These are phyloP conservation scores for Aspergillus persii DNA, from an alignment of 2,329 filamentous ascomycete species.

Conservation along the genomic window DNA sequence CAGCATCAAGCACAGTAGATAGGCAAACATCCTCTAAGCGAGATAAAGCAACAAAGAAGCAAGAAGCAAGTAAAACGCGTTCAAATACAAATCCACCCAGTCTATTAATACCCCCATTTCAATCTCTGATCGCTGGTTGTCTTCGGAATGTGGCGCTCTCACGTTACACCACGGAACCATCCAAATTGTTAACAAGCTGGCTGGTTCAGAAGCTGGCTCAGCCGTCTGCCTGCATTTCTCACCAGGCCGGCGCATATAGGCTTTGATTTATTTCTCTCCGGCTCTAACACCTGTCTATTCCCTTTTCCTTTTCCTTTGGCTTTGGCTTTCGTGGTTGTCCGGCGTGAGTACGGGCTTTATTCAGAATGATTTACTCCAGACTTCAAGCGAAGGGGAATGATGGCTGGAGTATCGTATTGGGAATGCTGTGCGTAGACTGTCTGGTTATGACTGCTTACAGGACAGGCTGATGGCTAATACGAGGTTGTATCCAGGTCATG, in stretches of 20 bases:
- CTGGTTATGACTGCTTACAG: background rate
- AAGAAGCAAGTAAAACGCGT: background rate
- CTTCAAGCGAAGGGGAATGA: background rate
- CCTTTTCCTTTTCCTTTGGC: background rate
- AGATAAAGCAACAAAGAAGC: background rate
- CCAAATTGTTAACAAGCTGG: background rate
- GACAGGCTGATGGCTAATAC: background rate
- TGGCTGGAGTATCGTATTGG: constrained; percentile 11
- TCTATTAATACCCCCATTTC: background rate
- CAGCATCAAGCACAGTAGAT: background rate
- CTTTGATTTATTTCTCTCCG: background rate
- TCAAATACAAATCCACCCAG: background rate
- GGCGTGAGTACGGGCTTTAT: background rate
- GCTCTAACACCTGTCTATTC: background rate
- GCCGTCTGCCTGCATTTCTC: background rate
- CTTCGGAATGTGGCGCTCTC: background rate
- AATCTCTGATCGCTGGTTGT: background rate
- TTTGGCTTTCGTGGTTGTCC: background rate
- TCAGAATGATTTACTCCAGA: background rate
- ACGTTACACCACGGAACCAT: background rate
- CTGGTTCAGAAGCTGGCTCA: background rate
- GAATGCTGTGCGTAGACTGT: constrained; percentile 10
- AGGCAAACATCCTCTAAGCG: background rate
- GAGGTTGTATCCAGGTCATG: constrained; percentile 11
- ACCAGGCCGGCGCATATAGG: background rate